A percentile compares a stretch with the other conserved stretches of the same genome.
Evolutionary conservation across 2,329 filamentous ascomycete genomes (phyloP).

Genomic region (Epichloe baconii): DNA sequence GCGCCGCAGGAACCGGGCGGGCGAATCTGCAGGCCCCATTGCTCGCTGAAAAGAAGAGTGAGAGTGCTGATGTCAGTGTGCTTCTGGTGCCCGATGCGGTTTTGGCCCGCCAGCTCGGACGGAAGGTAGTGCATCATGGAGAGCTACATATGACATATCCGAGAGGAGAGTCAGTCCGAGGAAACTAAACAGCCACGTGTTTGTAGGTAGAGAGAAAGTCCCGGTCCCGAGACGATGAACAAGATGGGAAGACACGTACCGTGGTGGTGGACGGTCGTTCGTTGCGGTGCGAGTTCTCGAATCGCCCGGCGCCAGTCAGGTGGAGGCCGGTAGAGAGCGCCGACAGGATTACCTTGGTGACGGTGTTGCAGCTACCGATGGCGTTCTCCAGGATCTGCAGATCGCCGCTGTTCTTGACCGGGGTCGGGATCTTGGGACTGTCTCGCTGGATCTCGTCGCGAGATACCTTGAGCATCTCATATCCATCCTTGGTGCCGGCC

Average conservation of each 20-base stretch:
- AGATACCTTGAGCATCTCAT: slow-evolving; percentile 40
- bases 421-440: slow-evolving; percentile 31
- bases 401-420: slow-evolving; percentile 35
- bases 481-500: slow-evolving; percentile 35
- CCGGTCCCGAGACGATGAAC: too few relatives aligned
- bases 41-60: slow-evolving; percentile 41
- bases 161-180: neutral
- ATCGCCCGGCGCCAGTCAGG: slow-evolving; percentile 30
- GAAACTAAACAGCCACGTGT: neutral
- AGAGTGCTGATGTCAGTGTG: slow-evolving; percentile 44
- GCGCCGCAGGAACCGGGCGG: slow-evolving; percentile 28
- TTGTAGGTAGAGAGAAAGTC: too few relatives aligned
- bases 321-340: slow-evolving; percentile 34
- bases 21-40: slow-evolving; percentile 44
- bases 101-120: slow-evolving; percentile 25
- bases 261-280: slow-evolving; percentile 34
- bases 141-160: slow-evolving; percentile 12
- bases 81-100: slow-evolving; percentile 39
- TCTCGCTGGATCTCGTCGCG: slow-evolving; percentile 36
- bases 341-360: slow-evolving; percentile 37
- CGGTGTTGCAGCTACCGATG: slow-evolving; percentile 36
- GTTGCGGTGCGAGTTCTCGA: slow-evolving; percentile 39
- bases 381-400: slow-evolving; percentile 34
- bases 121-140: slow-evolving; percentile 43
- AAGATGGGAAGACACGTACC: neutral